Conservation (phyloP, 1,284 basidiomycete species). For the Kwoniella shivajii region DNA sequence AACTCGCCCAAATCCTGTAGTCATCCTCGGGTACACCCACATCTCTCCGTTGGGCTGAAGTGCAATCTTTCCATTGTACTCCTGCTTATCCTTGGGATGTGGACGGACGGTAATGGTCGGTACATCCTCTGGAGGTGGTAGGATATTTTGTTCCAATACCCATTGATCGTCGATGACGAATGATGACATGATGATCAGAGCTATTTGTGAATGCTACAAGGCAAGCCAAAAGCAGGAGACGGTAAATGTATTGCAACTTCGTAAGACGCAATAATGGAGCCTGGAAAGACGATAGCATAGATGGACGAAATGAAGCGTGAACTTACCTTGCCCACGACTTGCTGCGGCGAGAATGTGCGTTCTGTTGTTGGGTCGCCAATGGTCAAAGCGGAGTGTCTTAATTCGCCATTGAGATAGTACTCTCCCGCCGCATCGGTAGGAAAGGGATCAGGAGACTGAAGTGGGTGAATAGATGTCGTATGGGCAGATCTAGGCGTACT, state of each 20-base stretch:
- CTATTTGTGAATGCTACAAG: constrained; percentile 39
- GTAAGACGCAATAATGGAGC: too few relatives aligned
- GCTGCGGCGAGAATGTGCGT: constrained; percentile 28
- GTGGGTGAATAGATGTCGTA: constrained; percentile 29
- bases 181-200: constrained; percentile 41
- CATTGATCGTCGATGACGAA: constrained; percentile 45
- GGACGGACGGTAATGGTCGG: constrained; percentile 42
- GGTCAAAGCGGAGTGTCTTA: constrained; percentile 36
- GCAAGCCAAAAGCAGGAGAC: neutral
- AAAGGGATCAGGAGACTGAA: constrained; percentile 32
- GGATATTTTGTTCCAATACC: constrained; percentile 26
- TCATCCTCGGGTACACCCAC: constrained; percentile 42
- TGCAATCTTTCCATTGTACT: constrained; percentile 40
- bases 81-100: constrained; percentile 29
- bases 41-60: constrained; percentile 37
- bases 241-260: too few relatives aligned
- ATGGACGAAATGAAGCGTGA: too few relatives aligned
- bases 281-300: too few relatives aligned
- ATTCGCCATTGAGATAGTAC: constrained; percentile 47
- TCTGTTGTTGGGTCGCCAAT: constrained; percentile 27
- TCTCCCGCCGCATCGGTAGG: constrained; percentile 47
- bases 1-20: constrained; percentile 34
- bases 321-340: constrained; percentile 45
- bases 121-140: constrained; percentile 35
- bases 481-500: neutral